phyloP scores from a whole-genome alignment of 2,329 filamentous ascomycete species.

The Hymenoscyphus salicellus region DNA sequence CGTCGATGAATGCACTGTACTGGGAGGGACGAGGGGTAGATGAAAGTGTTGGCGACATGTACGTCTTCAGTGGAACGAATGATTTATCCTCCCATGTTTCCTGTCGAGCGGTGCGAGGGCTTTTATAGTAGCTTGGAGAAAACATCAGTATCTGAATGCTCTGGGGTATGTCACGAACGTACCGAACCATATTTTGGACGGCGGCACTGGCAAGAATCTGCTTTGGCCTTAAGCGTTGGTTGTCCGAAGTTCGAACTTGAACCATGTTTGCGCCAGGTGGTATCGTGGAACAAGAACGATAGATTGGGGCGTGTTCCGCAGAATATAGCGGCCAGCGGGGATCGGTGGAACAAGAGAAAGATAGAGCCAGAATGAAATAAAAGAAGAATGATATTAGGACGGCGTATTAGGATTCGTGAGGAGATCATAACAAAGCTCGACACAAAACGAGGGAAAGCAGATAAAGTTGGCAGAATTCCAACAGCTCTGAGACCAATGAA shows the following conservation, averaged over 20 bases:
- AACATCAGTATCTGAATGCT: background rate
- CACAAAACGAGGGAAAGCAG: too few species aligned
- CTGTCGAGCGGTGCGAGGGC: background rate
- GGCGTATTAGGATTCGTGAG: too few species aligned
- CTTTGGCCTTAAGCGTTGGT: constrained; percentile 7
- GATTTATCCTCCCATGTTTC: background rate
- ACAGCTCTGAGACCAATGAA: too few species aligned
- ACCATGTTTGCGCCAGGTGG: background rate
- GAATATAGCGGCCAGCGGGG: too few species aligned
- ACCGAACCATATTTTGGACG: constrained; percentile 7
- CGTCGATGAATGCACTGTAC: background rate
- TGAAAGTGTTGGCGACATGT: background rate
- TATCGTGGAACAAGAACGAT: background rate
- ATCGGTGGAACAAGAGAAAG: too few species aligned
- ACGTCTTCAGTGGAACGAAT: background rate
- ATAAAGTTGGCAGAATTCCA: too few species aligned
- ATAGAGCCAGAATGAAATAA: too few species aligned
- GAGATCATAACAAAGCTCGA: too few species aligned
- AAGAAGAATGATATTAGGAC: too few species aligned
- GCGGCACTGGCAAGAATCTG: constrained; percentile 10
- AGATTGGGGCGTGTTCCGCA: too few species aligned
- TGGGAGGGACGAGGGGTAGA: background rate
- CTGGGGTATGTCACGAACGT: background rate
- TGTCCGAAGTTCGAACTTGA: background rate
- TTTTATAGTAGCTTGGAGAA: background rate